phyloP scores from a whole-genome alignment of 441 rosid species.

The Omphalea diandra region DNA sequence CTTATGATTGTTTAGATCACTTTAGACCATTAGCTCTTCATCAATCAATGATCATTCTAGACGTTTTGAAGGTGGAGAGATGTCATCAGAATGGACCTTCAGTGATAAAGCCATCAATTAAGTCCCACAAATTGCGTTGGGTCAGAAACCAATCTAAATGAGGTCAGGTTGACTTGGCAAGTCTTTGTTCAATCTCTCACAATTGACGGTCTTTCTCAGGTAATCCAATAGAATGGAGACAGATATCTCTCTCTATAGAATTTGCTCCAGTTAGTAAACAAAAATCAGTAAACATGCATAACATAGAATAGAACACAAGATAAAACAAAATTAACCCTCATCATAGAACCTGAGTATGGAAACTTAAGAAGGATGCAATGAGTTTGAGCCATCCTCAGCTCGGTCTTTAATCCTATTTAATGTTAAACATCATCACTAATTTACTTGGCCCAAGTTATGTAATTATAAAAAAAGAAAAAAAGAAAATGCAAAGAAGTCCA shows the following conservation, averaged over 20 bases:
- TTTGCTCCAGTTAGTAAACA: not conserved
- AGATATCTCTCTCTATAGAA: not conserved
- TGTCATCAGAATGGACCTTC: not conserved
- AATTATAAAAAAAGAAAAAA: no score
- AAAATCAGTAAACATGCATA: no score
- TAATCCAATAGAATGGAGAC: not conserved
- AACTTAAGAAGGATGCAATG: no score
- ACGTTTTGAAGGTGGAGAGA: not conserved
- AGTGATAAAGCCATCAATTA: no score
- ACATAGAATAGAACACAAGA: not conserved
- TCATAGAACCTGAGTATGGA: no score
- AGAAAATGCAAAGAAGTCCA: no score
- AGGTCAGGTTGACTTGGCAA: constrained; percentile 1
- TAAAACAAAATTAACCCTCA: no score
- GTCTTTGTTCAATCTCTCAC: not conserved
- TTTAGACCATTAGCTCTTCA: not conserved
- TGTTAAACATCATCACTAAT: no score
- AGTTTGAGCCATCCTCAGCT: no score
- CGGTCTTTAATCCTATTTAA: no score
- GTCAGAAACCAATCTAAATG: not conserved
- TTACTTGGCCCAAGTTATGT: no score
- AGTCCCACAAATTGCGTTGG: constrained; percentile 5
- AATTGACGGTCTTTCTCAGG: not conserved
- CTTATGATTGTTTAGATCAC: not conserved
- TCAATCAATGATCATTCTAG: no score